Conservation (phyloP, 352 stramenopile genomes). For the Blastocystis sp. region DNA sequence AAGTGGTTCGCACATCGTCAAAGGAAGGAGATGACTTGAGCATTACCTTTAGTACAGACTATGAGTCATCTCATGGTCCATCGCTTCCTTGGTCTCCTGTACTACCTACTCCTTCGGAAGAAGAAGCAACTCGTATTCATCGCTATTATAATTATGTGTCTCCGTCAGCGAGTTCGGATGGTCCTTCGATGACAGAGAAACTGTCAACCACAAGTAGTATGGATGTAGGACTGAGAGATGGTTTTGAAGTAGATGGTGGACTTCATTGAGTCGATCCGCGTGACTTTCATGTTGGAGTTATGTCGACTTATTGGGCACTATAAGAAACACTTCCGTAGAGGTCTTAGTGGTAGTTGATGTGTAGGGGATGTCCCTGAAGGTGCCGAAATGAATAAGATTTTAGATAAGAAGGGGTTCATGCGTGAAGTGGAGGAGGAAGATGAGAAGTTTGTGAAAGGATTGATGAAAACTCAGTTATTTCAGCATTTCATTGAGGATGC, state of each 20-base stretch:
- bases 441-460: background rate
- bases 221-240: background rate
- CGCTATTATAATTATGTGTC: constrained; percentile 41
- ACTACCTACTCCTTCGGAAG: background rate
- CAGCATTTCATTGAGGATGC: constrained; percentile 50
- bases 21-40: background rate
- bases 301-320: constrained; percentile 49
- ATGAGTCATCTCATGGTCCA: background rate
- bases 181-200: background rate
- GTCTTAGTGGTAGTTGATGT: background rate
- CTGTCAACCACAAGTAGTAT: background rate
- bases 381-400: constrained; percentile 28
- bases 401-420: constrained; percentile 32
- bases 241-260: background rate
- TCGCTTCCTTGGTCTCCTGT: background rate
- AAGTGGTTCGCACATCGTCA: background rate
- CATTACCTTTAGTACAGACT: background rate
- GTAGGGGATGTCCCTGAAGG: background rate
- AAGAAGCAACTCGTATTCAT: background rate
- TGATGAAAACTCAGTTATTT: constrained; percentile 47
- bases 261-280: constrained; percentile 43
- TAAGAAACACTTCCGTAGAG: background rate
- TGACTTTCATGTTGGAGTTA: constrained; percentile 35
- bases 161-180: background rate
- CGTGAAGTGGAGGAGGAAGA: constrained; percentile 45